Percentiles rank a stretch among this genome's conserved stretches.
These are phyloP conservation scores for Rubus idaeus DNA, from an alignment of 306 rosid genomes.

Conservation along the genomic window DNA sequence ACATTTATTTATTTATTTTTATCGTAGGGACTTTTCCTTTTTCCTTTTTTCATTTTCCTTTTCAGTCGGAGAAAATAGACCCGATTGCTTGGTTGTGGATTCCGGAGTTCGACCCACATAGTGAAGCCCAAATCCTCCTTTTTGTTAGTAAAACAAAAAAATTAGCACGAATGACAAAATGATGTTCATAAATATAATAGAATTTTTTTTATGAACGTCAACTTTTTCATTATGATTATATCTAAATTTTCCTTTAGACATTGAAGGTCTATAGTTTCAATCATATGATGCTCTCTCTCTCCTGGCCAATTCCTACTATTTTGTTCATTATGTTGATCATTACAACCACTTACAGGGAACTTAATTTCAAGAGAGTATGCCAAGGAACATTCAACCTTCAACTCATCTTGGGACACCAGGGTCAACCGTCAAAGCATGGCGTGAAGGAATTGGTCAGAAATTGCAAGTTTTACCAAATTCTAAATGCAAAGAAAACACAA, in stretches of 20 bases:
- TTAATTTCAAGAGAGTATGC: too few relatives aligned
- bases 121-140: too few relatives aligned
- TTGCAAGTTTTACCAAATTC: background rate
- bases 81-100: too few relatives aligned
- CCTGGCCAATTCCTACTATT: background rate
- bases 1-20: background rate
- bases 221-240: too few relatives aligned
- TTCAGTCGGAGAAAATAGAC: background rate
- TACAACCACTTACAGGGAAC: background rate
- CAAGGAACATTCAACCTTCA: slow-evolving; percentile 6
- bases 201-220: too few relatives aligned
- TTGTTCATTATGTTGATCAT: background rate
- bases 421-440: slow-evolving; percentile 1
- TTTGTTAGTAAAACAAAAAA: too few relatives aligned
- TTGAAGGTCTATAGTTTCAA: too few relatives aligned
- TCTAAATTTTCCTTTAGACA: too few relatives aligned
- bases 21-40: too few relatives aligned
- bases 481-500: background rate
- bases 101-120: too few relatives aligned
- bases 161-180: too few relatives aligned
- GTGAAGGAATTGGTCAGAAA: background rate
- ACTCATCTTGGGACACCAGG: background rate
- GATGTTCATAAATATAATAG: too few relatives aligned
- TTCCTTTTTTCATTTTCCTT: background rate
- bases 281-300: background rate